These are phyloP conservation scores for Globisporangium cystogenes DNA, from an alignment of 352 stramenopile species.

Conservation along the genomic window DNA sequence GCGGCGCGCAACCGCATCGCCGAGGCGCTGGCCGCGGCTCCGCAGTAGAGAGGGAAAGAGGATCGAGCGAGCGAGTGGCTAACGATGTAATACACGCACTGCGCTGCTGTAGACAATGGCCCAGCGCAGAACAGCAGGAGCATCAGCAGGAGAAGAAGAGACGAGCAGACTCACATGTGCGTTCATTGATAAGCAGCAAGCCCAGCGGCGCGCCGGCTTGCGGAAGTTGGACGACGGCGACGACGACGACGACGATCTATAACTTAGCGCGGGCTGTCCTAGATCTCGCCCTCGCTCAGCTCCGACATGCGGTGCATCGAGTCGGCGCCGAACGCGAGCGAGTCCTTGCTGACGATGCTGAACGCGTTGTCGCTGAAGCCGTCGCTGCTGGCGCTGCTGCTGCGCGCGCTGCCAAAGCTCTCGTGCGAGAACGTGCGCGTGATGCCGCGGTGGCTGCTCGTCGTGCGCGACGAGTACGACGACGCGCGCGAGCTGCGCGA, in stretches of 20 bases:
- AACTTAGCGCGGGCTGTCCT: constrained; percentile 1
- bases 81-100: background rate
- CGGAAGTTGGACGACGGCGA: background rate
- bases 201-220: no score
- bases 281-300: constrained; percentile 39
- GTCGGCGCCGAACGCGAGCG: constrained; percentile 11
- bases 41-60: constrained; percentile 7
- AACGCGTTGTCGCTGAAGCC: constrained; percentile 17
- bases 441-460: background rate
- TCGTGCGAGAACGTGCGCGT: constrained; percentile 3
- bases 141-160: no score
- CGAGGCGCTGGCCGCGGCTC: constrained; percentile 24
- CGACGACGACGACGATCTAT: background rate
- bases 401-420: constrained; percentile 14
- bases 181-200: background rate
- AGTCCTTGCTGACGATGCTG: constrained; percentile 14
- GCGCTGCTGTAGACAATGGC: no score
- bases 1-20: constrained; percentile 50
- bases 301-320: constrained; percentile 23
- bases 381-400: constrained; percentile 10
- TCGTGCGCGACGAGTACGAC: constrained; percentile 3
- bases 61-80: background rate
- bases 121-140: no score
- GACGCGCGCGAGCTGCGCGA: constrained; percentile 17
- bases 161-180: background rate